Conservation (phyloP, 176 grass and related monocot genomes). For the Musa troglodytarum region DNA sequence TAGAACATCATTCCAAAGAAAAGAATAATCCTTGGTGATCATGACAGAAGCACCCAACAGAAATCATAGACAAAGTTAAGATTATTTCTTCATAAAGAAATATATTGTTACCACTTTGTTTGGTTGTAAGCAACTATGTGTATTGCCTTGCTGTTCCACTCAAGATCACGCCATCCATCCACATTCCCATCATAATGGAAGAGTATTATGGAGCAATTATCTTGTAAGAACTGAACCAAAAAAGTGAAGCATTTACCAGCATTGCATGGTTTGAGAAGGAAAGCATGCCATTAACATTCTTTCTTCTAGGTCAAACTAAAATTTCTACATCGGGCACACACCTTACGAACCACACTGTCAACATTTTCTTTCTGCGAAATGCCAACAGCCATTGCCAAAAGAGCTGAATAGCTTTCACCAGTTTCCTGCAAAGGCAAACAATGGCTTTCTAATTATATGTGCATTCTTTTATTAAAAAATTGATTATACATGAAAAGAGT, state of each 20-base stretch:
- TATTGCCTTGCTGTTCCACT: conserved; percentile 77
- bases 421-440: conserved; percentile 32
- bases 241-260: conserved; percentile 10
- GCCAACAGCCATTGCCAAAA: conserved; percentile 87
- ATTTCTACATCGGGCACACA: conserved; percentile 14
- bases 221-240: conserved; percentile 61
- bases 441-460: neutral
- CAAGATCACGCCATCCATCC: conserved; percentile 73
- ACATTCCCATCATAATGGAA: conserved; percentile 98
- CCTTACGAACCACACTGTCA: conserved; percentile 65
- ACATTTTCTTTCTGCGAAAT: conserved; percentile 85
- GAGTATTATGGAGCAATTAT: conserved; percentile 75
- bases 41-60: neutral
- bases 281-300: neutral
- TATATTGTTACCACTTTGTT: conserved; percentile 68
- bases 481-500: neutral
- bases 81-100: neutral
- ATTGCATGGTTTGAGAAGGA: neutral
- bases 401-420: conserved; percentile 39
- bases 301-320: neutral
- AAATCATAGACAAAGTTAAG: neutral
- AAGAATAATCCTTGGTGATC: neutral
- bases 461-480: neutral
- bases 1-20: too few relatives aligned
- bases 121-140: conserved; percentile 85